Percentiles rank a stretch among this genome's conserved stretches.
Evolutionary conservation across 2,329 filamentous ascomycete species (phyloP).

Genomic region (Sclerotinia nivalis): DNA sequence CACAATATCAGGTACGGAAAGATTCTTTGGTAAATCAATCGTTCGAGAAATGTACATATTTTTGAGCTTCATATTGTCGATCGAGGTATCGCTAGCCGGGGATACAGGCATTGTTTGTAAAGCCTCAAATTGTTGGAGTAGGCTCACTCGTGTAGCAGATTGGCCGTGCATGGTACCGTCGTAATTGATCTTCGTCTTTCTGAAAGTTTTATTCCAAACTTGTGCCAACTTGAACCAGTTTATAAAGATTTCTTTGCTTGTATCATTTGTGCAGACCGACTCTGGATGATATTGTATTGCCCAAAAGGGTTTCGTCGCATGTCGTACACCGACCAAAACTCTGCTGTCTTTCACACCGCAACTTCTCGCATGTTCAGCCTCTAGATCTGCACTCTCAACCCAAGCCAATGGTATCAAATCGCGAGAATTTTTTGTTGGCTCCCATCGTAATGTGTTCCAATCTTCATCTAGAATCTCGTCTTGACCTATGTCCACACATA

Average conservation of each 20-base stretch:
- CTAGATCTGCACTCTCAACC: slow-evolving; percentile 34
- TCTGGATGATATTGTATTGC: slow-evolving; percentile 73
- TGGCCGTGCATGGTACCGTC: slow-evolving; percentile 30
- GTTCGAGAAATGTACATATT: slow-evolving; percentile 46
- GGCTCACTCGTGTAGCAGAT: slow-evolving; percentile 34
- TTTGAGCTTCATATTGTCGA: slow-evolving; percentile 26
- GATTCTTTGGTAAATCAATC: slow-evolving; percentile 48
- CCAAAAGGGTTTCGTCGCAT: slow-evolving; percentile 62
- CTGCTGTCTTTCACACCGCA: slow-evolving; percentile 37
- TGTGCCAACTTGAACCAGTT: slow-evolving; percentile 63
- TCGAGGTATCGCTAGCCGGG: slow-evolving; percentile 10
- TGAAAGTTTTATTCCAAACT: slow-evolving; percentile 45
- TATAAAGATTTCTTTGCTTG: slow-evolving; percentile 53
- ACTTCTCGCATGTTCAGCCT: slow-evolving; percentile 31
- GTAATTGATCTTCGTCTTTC: slow-evolving; percentile 21
- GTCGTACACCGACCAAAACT: slow-evolving; percentile 63
- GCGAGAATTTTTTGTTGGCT: slow-evolving; percentile 28
- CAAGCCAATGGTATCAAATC: slow-evolving; percentile 42
- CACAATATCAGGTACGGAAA: slow-evolving; percentile 56
- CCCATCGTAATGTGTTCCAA: slow-evolving; percentile 37
- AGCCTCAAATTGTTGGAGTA: slow-evolving; percentile 33
- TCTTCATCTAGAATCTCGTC: slow-evolving; percentile 27
- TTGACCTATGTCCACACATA: slow-evolving; percentile 42
- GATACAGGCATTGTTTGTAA: slow-evolving; percentile 20
- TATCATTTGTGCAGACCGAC: slow-evolving; percentile 64